Base-by-base conservation (phyloP, 2,329 filamentous ascomycete species). In the Aspergillus ustus region DNA sequence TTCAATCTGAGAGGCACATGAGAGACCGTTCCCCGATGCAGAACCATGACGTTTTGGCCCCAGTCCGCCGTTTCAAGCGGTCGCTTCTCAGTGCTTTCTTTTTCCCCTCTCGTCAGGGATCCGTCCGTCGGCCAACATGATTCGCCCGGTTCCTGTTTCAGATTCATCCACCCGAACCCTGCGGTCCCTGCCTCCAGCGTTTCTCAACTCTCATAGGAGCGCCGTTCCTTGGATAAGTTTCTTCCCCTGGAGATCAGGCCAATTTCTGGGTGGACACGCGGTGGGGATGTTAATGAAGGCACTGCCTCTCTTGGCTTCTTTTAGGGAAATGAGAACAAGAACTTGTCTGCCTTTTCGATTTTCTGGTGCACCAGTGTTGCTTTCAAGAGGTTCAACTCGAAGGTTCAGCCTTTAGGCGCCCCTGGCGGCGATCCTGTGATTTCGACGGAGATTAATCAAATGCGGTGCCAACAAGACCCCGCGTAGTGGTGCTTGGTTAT, bases 251-350 rank as follows among this genome's bases (percentile, higher is more conserved):
- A 52, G 56, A 60, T 60, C 57, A 54, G 13, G 25, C 43, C 52
- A 60, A 55, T 60, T 55, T 54, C 28, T 60, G 31, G 52, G 52
- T 60, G 58, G 46, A 57, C 22, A 44, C 46, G 7, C 31, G 25
- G 51, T 61, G 53, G 53, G 20, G 59, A 45, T 9, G 53, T 25
- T 11, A 3, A 31, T 37, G 15, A 9, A 52, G 55, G 52, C 60
- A 64, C 66, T 61, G 66, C 64, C 62, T 63, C 62, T 56, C 66
- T 64, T 66, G 60, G 57, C 56, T 28, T 52, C 20, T 34, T 34
- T 34, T 54, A 43, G 44, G 51, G 58, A 63, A 64, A 61, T 60
- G 28, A 62, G 22, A 19, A 29, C 20, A 28, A 53, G 50, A 56
- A 57, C 45, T 52, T 34, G 25, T 25, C 54, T 44, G 50, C 29